These are phyloP conservation scores for Kernera saxatilis DNA, from an alignment of 345 rosid genomes.

Conservation along the genomic window DNA sequence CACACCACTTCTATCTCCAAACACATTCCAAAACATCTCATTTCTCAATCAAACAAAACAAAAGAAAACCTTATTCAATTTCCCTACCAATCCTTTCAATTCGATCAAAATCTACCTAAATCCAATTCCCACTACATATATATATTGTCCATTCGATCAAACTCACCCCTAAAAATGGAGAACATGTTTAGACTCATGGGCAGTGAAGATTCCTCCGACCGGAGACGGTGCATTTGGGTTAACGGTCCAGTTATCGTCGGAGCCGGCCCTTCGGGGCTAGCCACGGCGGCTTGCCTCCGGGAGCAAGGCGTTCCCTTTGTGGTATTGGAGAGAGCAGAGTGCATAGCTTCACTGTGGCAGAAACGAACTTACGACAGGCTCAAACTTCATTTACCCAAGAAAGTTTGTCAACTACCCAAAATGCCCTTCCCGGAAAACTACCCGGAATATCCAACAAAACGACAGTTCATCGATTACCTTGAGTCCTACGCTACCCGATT, in stretches of 20 bases:
- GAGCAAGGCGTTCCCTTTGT: conserved; percentile 67
- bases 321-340: conserved; percentile 68
- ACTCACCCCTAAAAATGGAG: conserved; percentile 34
- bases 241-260: conserved; percentile 78
- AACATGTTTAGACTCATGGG: conserved; percentile 40
- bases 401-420: conserved; percentile 75
- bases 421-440: conserved; percentile 67
- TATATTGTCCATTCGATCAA: background rate
- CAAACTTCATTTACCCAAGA: conserved; percentile 73
- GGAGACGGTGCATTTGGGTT: conserved; percentile 51
- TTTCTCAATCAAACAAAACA: background rate
- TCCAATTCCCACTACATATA: background rate
- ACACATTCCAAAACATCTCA: conserved; percentile 27
- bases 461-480: conserved; percentile 69
- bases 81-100: background rate
- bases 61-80: background rate
- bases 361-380: conserved; percentile 72
- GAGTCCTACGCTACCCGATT: conserved; percentile 58
- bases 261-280: conserved; percentile 83
- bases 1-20: conserved; percentile 16
- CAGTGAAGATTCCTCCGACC: conserved; percentile 35
- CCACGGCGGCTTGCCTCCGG: conserved; percentile 71
- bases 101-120: background rate
- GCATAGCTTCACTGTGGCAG: conserved; percentile 88
- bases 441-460: conserved; percentile 74